These are phyloP conservation scores for Byssochlamys sp. DNA, from an alignment of 2,329 filamentous ascomycete species.

Conservation along the genomic window DNA sequence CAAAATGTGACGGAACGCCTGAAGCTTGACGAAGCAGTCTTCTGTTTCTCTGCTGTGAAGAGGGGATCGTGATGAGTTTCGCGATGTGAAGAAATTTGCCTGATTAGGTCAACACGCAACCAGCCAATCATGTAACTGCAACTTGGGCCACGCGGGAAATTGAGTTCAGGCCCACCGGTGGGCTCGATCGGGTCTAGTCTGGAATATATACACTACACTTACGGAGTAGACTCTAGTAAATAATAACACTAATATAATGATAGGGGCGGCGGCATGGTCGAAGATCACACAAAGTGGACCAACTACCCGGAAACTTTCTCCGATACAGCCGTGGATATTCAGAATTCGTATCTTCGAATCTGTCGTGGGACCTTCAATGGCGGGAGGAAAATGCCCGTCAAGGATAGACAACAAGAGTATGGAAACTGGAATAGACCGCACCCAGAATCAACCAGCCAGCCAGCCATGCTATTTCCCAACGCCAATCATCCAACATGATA, in stretches of 20 bases:
- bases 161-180: neutral
- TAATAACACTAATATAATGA: too few relatives aligned
- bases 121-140: neutral
- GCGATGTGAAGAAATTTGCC: neutral
- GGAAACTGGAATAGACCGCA: neutral
- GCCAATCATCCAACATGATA: neutral
- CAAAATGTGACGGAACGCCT: too few relatives aligned
- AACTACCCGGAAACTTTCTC: neutral
- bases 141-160: neutral
- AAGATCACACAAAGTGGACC: too few relatives aligned
- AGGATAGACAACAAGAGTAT: neutral
- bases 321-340: neutral
- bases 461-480: neutral
- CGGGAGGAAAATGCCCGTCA: neutral
- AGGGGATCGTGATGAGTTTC: neutral
- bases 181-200: neutral
- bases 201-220: too few relatives aligned
- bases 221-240: too few relatives aligned
- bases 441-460: neutral
- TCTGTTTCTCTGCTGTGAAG: neutral
- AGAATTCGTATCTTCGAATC: neutral
- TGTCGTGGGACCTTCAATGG: neutral
- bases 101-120: neutral
- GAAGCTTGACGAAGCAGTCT: neutral
- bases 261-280: too few relatives aligned